Conservation (phyloP, 495 filamentous ascomycete species). For the Poronia punctata region DNA sequence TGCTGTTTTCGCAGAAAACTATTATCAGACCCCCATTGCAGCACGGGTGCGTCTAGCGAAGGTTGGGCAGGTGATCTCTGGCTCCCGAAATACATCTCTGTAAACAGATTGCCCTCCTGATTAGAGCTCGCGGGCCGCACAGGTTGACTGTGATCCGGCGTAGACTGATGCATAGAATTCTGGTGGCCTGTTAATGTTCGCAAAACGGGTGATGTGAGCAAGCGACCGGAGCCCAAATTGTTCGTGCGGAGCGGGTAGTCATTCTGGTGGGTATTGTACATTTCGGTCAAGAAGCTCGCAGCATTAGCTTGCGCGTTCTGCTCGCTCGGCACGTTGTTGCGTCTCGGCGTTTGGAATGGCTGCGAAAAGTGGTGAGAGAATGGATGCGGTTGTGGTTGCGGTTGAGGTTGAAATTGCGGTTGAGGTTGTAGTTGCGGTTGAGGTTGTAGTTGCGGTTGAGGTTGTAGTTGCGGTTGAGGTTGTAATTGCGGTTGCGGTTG, state of each 20-base stretch:
- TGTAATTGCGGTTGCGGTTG: conserved; percentile 15
- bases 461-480: conserved; percentile 11
- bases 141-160: conserved; percentile 10
- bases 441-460: conserved; percentile 15
- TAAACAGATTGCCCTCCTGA: conserved; percentile 20
- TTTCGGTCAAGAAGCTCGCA: conserved; percentile 18
- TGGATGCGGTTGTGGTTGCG: background rate
- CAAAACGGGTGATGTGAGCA: conserved; percentile 10
- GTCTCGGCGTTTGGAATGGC: background rate
- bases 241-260: conserved; percentile 6
- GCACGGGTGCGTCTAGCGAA: conserved; percentile 17
- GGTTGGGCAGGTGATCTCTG: conserved; percentile 12
- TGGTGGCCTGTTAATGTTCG: conserved; percentile 10
- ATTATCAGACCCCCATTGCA: conserved; percentile 62
- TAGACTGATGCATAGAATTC: conserved; percentile 2
- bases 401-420: conserved; percentile 12
- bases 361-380: conserved; percentile 1
- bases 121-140: conserved; percentile 16
- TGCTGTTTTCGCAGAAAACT: conserved; percentile 50
- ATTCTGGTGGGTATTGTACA: conserved; percentile 20
- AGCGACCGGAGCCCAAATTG: conserved; percentile 6
- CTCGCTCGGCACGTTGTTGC: conserved; percentile 16
- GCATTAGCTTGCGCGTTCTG: conserved; percentile 20
- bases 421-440: too few relatives aligned
- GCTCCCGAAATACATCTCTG: conserved; percentile 33